Evolutionary conservation across 495 filamentous ascomycete genomes (phyloP), one percentile per base, ranked within the genome.

Genomic region (Usnea hakonensis): DNA sequence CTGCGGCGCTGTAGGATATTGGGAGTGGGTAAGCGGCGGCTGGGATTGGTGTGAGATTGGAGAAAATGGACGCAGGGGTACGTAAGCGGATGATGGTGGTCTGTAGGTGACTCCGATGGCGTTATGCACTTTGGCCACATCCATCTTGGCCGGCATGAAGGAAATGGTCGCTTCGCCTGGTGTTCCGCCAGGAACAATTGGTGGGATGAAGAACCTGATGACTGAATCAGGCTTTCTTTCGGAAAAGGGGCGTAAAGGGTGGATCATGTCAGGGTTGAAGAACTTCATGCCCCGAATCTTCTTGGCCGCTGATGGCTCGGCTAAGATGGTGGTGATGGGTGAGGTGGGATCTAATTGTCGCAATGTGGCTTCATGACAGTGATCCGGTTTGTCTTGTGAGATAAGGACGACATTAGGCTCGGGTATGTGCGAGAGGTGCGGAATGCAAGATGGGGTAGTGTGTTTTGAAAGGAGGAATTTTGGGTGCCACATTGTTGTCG

Each of bases 21-120:
- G 48, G 9, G 58, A 40, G 26, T 55, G 52, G 37, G 43, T 21
- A 54, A 64, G 64, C 38, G 52, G 57, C 8, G 33, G 50, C 30
- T 55, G 64, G 33, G 48, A 50, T 16, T 28, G 52, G 30, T 61
- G 70, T 21, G 68, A 73, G 53, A 53, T 68, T 23, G 73, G 75
- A 33, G 58, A 28, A n/a, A 56, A 54, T 17, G 72, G 75, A 17
- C 62, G 55, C 68, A 74, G 44, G 69, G 75, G 46, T 11, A 60
- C 35, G 44, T 46, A 55, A 21, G 65, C 65, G 33, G 71, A 57
- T 17, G 63, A 68, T 14, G 84, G 84, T 28, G 86, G 77, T 28
- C 80, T 77, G 68, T 90, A 90, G 1, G 86, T 90, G 33, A 90
- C 87, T 38, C 84, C 85, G 52, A 90, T 77, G 7, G 86, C 87